These are phyloP conservation scores for Backusella westeae DNA, from an alignment of 192 early-diverging fungal species.

Conservation along the genomic window DNA sequence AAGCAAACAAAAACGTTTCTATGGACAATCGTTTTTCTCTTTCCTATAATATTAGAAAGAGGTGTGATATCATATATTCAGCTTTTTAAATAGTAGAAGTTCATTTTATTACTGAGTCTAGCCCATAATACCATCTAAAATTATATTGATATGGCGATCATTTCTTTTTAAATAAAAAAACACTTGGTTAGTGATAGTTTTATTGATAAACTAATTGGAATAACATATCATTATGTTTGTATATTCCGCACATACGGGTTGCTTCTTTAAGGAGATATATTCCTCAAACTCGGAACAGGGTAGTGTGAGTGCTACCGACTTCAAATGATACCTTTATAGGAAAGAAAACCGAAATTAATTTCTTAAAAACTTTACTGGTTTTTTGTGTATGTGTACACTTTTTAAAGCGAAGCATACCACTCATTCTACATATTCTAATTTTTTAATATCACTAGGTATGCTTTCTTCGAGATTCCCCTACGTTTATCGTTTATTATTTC, in stretches of 20 bases:
- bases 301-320: not conserved
- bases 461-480: not conserved
- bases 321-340: not conserved
- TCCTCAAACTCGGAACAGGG: not conserved
- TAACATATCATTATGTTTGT: not conserved
- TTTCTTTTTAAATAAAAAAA: not conserved
- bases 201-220: not conserved
- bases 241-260: not conserved
- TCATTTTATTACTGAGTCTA: not conserved
- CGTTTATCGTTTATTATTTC: not conserved
- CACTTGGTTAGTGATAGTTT: not conserved
- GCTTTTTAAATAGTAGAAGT: not conserved
- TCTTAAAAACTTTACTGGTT: too few species aligned
- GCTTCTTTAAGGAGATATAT: not conserved
- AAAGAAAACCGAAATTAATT: too few species aligned
- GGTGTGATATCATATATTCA: not conserved
- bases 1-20: not conserved
- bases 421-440: not conserved
- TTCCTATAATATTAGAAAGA: not conserved
- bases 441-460: not conserved
- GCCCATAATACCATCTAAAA: not conserved
- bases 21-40: not conserved
- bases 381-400: not conserved
- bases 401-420: not conserved
- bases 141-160: too few species aligned